Conservation (phyloP, 164 flowering plant genomes). For the Magnolia kwangsiensis region DNA sequence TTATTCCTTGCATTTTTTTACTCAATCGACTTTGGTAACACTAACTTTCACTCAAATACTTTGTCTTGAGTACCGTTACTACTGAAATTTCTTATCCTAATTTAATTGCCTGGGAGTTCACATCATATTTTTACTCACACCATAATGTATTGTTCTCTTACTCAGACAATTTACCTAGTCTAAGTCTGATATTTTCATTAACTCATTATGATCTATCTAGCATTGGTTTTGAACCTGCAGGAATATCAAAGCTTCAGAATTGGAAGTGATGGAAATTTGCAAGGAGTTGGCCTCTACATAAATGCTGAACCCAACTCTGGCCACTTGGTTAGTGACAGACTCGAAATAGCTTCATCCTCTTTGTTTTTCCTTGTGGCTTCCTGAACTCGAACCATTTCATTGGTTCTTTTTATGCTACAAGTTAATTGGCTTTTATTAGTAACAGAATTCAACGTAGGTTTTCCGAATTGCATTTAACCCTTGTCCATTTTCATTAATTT, state of each 20-base stretch:
- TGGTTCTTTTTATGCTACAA: too few relatives aligned
- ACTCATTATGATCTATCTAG: neutral
- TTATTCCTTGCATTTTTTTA: neutral
- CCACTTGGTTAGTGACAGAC: conserved; percentile 62
- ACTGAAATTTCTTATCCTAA: neutral
- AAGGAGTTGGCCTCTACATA: conserved; percentile 88
- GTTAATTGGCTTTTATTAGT: too few relatives aligned
- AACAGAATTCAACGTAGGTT: too few relatives aligned
- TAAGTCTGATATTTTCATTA: neutral
- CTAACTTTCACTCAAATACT: neutral
- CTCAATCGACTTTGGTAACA: neutral
- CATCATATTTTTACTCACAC: neutral
- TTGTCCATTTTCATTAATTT: too few relatives aligned
- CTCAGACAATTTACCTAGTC: neutral
- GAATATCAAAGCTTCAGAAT: conserved; percentile 92
- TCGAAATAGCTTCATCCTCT: neutral
- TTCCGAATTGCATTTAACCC: too few relatives aligned
- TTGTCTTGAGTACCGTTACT: neutral
- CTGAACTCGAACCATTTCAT: neutral
- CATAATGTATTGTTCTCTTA: neutral
- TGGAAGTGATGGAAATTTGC: conserved; percentile 92
- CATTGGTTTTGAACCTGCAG: conserved; percentile 34
- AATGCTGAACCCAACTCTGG: conserved; percentile 77
- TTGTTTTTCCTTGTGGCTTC: neutral
- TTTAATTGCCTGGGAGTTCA: neutral